Base-by-base conservation (phyloP, 31 red algal genomes). In the Bonnemaisonia californica region DNA sequence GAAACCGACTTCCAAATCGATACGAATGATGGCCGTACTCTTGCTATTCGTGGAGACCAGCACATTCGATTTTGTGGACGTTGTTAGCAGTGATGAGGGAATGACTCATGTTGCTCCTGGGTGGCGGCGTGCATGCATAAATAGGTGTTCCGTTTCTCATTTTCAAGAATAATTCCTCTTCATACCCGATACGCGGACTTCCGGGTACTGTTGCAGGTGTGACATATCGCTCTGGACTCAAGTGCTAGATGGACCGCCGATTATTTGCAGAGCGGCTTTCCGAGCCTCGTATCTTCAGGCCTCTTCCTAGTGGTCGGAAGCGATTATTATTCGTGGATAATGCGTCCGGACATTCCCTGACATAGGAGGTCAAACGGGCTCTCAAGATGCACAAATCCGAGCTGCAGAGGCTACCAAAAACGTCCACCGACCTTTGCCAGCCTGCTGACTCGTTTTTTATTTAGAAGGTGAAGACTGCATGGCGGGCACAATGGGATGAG, bases 241-340 rank as follows among this genome's bases (percentile, higher is more conserved):
- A 73, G 27, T 41, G 68, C 3, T 85, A 69, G 81, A 85, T 85
- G 68, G 81, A 75, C 42, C 41, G 2, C 2, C 18, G 22, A 0
- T 0, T 85, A 21, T 41, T 85, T 51, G 69, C 81, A 12, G 27
- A 69, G n/a, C 71, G 63, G 36, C 37, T 82, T 19, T 3, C 3
- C 19, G 75, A 63, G 27, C 0, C 21, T 2, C 48, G 37, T n/a
- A 60, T 74, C 32, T 48, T 76, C 2, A 32, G 3, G 1, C 0
- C 1, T 3, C 56, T 76, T 5, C 29, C 45, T 13, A 38, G 76
- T 47, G 57, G 24, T 13, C 8, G 37, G 22, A 41, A 40, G 26
- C 54, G 70, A 11, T 21, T 85, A 0, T 67, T 88, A 2, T 88
- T 79, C 47, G 0, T 79, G 24, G 84, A 88, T 32, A 88, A 79